phyloP scores from a whole-genome alignment of 2,329 filamentous ascomycete genomes.

The Colletotrichum viniferum region DNA sequence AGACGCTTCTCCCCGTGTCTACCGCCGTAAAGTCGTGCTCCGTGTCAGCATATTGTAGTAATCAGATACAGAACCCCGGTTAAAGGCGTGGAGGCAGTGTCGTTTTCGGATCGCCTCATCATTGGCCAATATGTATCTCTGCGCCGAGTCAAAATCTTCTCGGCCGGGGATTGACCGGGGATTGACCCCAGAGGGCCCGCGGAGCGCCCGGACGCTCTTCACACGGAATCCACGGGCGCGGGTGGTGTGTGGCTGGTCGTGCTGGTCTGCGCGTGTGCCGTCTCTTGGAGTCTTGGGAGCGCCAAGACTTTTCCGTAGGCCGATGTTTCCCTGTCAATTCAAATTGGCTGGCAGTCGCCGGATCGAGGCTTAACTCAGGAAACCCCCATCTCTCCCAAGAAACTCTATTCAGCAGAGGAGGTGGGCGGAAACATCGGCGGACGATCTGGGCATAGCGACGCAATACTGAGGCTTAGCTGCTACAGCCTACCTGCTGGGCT shows the following conservation, averaged over 20 bases:
- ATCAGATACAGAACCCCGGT: background rate
- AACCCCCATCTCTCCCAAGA: background rate
- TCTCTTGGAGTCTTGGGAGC: background rate
- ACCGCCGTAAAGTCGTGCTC: background rate
- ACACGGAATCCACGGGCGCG: background rate
- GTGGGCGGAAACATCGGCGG: background rate
- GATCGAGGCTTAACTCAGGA: background rate
- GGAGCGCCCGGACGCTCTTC: background rate
- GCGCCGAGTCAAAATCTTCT: background rate
- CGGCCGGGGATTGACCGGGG: background rate
- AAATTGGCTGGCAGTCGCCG: background rate
- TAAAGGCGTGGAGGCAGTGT: background rate
- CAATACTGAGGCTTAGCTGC: constrained; percentile 14
- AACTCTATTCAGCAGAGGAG: background rate
- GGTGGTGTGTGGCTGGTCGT: background rate
- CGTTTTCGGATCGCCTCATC: background rate
- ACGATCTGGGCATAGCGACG: background rate
- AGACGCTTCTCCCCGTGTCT: background rate
- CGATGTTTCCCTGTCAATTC: background rate
- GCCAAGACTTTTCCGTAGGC: background rate
- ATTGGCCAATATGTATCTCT: background rate
- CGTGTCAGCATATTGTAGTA: background rate
- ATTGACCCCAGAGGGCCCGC: background rate
- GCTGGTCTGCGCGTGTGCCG: background rate
- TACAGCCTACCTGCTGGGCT: background rate